Base-by-base conservation (phyloP, 1,284 basidiomycete species). In the Neonothopanus nambi region DNA sequence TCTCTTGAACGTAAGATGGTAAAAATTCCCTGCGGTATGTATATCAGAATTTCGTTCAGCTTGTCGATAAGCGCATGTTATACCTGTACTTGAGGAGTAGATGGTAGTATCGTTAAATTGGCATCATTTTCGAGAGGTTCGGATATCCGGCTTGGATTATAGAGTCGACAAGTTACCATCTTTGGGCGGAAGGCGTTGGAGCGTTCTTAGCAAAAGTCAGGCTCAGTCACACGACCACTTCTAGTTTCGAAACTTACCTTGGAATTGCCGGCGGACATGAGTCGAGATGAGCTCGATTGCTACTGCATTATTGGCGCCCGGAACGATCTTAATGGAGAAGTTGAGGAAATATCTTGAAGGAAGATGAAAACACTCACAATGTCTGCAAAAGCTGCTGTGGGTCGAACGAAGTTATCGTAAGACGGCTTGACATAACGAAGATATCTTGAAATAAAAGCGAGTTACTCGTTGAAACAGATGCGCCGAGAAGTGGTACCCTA, bases 361-460 rank as follows among this genome's bases (percentile, higher is more conserved):
- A 47, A 30, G 37, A 42, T 26, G 44, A 18, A 21, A 46, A 45
- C 12, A 66, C 84, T 64, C 59, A 93, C 92, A 45, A 96, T 91
- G 65, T 98, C 94, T 3, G 95, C 95, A 66, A 89, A 80, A 37
- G 86, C 81, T 12, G 93, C 83, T 2, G 91, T 92, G 0, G 95
- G 95, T 43, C 85, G 82, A n/a, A 99, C 94, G 61, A 95, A 97
- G 66, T 93, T 91, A 68, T 99, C 96, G 63, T 91, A 97, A 8
- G 93, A 87, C 2, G 91, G 93, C 66, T 96, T 96, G 62, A 97
- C 95, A 65, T 89, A 96, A 43, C 93, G 87, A 33, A 96, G 79
- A 64, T 96, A 94, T 65, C 89, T 91, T 17, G n/a, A 18, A 59
- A 41, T 41, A 39, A 37, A 21, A 44, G 21, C 4, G 21, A 42